Evolutionary conservation across 176 grass and related monocot genomes (phyloP), one percentile per base, ranked within the genome.

Genomic region (Elymus sibiricus): DNA sequence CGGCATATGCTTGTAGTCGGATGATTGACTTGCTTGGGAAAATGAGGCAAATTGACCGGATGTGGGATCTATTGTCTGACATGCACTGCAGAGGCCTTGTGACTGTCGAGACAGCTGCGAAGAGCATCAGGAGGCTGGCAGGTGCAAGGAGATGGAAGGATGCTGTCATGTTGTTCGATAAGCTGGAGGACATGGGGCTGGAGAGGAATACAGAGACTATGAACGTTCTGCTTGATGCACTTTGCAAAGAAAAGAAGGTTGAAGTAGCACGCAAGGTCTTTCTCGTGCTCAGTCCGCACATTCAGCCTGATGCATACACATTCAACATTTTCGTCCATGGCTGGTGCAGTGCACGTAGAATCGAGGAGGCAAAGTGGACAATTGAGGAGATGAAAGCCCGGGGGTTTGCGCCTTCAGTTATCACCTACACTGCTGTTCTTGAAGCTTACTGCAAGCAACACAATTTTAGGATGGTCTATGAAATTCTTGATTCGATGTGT

Each of bases 291-390:
- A 98, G 84, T 82, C 35, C 86, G 4, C 70, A 87, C 77, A 90
- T 98, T n/a, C 22, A 49, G 9, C 82, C 95, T 35, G 74, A 95
- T 86, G 87, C 87, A 21, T 91, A 92, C 74, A 98, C 91, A 24
- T 98, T 90, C 60, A 98, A 98, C 73, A 98, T 98, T 79, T 93
- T 95, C 15, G 80, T 98, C 64, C 92, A 95, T 81, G 95, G 95
- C 9, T 98, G 95, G 95, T 98, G 93, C 85, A 95, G 83, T 42
- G 71, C 77, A 2, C 42, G 60, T 9, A 98, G 60, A 58, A 90
- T 93, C 17, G 91, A 95, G 29, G 95, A 98, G 64, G 95, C 95
- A n/a, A 42, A 88, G 86, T 92, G 91, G 95, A 92, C 91, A 40
- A 83, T 95, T 8, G 81, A 95, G 55, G 89, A 98, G 76, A 98